Evolutionary conservation across 2,329 filamentous ascomycete genomes (phyloP), one percentile per base, ranked within the genome.

Genomic region (Colletotrichum cuscutae): DNA sequence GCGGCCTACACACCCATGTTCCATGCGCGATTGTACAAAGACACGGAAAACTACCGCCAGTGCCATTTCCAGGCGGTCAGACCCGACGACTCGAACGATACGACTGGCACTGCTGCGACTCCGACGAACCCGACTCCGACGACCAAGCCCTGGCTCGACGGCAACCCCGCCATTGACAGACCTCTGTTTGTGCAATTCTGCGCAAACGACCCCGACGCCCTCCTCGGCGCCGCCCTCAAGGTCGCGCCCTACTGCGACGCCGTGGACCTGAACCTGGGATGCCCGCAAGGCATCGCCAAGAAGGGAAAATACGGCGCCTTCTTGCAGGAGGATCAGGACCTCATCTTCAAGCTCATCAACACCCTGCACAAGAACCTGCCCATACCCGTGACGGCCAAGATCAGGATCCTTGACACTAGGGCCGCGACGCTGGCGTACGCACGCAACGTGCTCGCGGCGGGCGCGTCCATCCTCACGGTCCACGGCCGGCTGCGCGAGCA

Each of bases 151-250:
- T 94, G 91, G 82, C 91, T 98, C 30, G 97, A 99, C 83, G 97
- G 97, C 56, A 96, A 98, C 82, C 93, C 95, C 0, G 79, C 87
- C 15, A 86, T 95, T 72, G 97, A 99, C 82, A 90, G 97, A 6
- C 97, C 97, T 0, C 90, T 98, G 11, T 95, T 98, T 77, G 96
- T 98, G 3, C 97, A 99, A 80, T 99, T 99, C 83, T 99, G 97
- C 86, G 94, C 95, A 74, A 97, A 97, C 82, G 92, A 97, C 73
- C 90, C 95, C 0, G 89, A 93, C n/a, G 90, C 93, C 65, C 88
- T 98, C 24, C 90, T 98, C 60, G 88, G 88, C 32, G 95, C 97
- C 0, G 97, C 96, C 0, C 88, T 89, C 75, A 88, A 92, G 73
- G 95, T 95, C 0, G 92, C 93, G 5, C 94, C 95, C 0, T 94